Evolutionary conservation across 805 yeast species (phyloP), one percentile per base, ranked within the genome.

Genomic region (Ogataea saltuana): DNA sequence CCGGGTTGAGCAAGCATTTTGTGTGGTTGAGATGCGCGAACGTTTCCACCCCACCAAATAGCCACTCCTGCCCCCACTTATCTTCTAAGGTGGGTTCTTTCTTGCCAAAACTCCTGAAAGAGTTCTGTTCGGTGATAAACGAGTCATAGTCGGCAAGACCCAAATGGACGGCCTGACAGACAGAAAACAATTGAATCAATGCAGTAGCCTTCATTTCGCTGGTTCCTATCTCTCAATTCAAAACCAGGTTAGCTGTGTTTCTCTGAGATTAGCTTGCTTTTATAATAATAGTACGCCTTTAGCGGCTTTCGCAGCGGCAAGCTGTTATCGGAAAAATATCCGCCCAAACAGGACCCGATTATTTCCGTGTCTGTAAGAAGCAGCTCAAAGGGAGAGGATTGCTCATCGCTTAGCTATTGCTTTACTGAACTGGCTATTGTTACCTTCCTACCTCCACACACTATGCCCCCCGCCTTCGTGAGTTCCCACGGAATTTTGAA

Each of bases 31-130:
- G 65, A 49, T 87, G 93, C 2, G 93, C 95, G 71, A 85, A 87
- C 0, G 87, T 76, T 56, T 76, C 75, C 33, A 81, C 71, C 1
- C 87, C 88, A 45, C 74, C 74, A 52, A 80, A 81, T 6, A 85
- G 85, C 90, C 90, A 84, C 31, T 75, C 80, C 33, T 72, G 72
- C 4, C 85, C 90, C 93, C 93, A 85, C 46, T 78, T 65, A 9
- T 79, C 76, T 23, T 76, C 69, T n/a, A 84, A 64, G 5, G 72
- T 55, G 1, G 76, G 13, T 5, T 25, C 73, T 15, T 36, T 33
- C 28, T 36, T 30, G 16, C 15, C 20, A 4, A 25, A 10, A 17
- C 12, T 27, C 13, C 16, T 27, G 30, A 16, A 19, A 27, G 33
- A 20, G 19, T 8, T 7, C 19, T 13, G 27, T 16, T 34, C 27